These are phyloP conservation scores for Globisporangium spinosum DNA, from an alignment of 352 stramenopile species.

Conservation along the genomic window DNA sequence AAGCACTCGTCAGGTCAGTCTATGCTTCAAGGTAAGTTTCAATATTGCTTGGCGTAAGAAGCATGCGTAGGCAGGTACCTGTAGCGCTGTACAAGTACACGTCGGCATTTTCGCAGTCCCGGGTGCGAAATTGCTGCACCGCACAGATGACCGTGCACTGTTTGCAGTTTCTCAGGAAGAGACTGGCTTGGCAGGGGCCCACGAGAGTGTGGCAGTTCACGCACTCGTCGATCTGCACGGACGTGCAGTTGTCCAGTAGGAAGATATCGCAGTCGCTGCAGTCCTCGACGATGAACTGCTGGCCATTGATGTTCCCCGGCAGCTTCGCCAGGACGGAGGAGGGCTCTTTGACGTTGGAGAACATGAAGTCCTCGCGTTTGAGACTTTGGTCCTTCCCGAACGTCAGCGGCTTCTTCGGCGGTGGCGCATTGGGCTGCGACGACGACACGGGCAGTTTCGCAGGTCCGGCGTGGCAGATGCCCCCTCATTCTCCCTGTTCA, in stretches of 20 bases:
- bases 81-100: conserved; percentile 67
- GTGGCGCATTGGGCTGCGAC: not conserved
- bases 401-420: conserved; percentile 23
- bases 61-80: conserved; percentile 17
- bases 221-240: conserved; percentile 75
- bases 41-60: not conserved
- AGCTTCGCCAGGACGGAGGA: conserved; percentile 42
- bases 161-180: conserved; percentile 70
- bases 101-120: conserved; percentile 59
- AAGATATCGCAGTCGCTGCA: conserved; percentile 76
- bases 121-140: conserved; percentile 69
- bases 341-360: conserved; percentile 37
- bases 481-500: conserved; percentile 36
- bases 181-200: conserved; percentile 59
- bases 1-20: not conserved
- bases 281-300: conserved; percentile 80
- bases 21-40: not conserved
- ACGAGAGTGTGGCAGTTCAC: conserved; percentile 67
- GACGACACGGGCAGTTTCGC: conserved; percentile 10
- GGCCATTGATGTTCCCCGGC: conserved; percentile 60
- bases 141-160: conserved; percentile 59
- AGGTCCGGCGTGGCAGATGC: conserved; percentile 49
- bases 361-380: conserved; percentile 71
- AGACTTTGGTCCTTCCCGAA: conserved; percentile 64
- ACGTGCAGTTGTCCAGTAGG: conserved; percentile 69